A percentile compares a stretch with the other conserved stretches of the same genome.
phyloP scores from a whole-genome alignment of 306 rosid species.

The Pterocarpus santalinus region DNA sequence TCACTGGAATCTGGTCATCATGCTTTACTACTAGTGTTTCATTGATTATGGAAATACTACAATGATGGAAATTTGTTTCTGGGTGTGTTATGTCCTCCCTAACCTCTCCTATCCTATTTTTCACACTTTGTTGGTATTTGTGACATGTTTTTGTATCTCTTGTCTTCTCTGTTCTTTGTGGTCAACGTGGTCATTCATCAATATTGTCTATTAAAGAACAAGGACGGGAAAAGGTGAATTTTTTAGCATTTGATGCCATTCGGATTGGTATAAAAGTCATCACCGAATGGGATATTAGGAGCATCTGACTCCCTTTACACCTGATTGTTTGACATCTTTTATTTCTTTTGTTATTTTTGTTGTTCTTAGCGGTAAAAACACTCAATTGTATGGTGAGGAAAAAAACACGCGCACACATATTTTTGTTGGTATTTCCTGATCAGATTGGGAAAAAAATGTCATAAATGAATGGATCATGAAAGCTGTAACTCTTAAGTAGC shows the following conservation, averaged over 20 bases:
- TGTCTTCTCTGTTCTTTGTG: background rate
- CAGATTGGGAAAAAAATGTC: background rate
- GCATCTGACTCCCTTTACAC: too few species aligned
- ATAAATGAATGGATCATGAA: conserved; percentile 3
- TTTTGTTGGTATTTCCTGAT: background rate
- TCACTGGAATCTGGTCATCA: background rate
- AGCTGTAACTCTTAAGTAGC: background rate
- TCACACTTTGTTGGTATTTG: background rate
- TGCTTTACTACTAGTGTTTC: background rate
- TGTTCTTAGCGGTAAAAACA: background rate
- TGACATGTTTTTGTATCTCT: conserved; percentile 1
- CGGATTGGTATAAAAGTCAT: conserved; percentile 4
- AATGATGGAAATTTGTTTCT: background rate
- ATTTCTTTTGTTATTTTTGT: background rate
- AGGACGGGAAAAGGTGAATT: background rate
- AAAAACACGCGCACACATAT: background rate
- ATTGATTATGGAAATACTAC: background rate
- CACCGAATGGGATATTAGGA: background rate
- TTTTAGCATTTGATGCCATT: conserved; percentile 14
- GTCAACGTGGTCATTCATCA: background rate
- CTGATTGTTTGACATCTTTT: too few species aligned
- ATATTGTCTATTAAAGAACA: background rate
- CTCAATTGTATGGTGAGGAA: background rate
- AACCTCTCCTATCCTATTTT: background rate
- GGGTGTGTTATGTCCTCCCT: background rate